Base-by-base conservation (phyloP, 495 filamentous ascomycete species). In the Articulospora tetracladia region DNA sequence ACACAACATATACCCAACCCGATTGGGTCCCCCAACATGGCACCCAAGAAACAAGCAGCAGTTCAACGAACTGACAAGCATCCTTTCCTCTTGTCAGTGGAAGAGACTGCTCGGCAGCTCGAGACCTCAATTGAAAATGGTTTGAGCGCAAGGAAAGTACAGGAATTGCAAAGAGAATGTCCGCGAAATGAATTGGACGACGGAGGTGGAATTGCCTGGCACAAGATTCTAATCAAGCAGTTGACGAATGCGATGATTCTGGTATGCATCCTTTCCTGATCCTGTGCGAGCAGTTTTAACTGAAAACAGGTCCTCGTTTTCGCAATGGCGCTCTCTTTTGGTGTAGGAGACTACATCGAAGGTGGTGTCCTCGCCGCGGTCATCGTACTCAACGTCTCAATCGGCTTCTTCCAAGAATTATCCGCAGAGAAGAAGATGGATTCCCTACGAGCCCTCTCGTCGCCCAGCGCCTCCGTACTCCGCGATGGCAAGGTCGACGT, bases 351-450 rank as follows among this genome's bases (percentile, higher is more conserved):
- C 63, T 93, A 85, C 65, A 85, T 96, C 56, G 91, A 96, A 74
- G 92, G 89, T 22, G 88, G 87, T 39, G 91, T 95, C 22, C 82
- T 95, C 20, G 84, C 87, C 4, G 88, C 83, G 26, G 91, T 96
- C 69, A 92, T 96, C 54, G 66, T 88, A 7, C 75, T 96, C 61
- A 96, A 96, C 64, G 86, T 93, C 28, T 74, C 84, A n/a, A 84
- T 86, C 61, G 85, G 85, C 17, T 95, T 94, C 76, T 83, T 80
- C 50, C 91, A 95, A 68, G 91, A 96, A 68, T 93, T 88, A 68
- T 79, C 84, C 55, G 92, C 92, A 24, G 91, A 93, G 68, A 89
- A 93, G 76, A 92, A 88, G 59, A 93, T 95, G 80, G 84, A 93
- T 46, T 88, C 89, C 23, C 78, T 96, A 13, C 77, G 88, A 36